phyloP scores from a whole-genome alignment of 2,329 filamentous ascomycete genomes.

The Alternaria dauci region DNA sequence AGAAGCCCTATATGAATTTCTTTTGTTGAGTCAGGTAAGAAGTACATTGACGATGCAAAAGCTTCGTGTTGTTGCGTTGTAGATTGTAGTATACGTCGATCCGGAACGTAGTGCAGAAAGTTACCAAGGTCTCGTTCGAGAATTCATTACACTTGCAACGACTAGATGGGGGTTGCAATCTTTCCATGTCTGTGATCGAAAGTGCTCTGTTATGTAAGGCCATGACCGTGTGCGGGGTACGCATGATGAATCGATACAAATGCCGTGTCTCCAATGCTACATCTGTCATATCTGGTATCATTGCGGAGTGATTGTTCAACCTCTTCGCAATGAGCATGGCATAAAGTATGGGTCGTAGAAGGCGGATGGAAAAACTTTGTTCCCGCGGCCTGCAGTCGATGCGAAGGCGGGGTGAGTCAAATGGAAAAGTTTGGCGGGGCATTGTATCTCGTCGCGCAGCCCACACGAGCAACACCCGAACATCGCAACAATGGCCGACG shows the following conservation, averaged over 20 bases:
- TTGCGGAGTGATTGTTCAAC: neutral
- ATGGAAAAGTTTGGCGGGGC: slow-evolving; percentile 31
- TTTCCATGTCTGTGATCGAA: neutral
- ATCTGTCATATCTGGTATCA: neutral
- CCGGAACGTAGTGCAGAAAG: neutral
- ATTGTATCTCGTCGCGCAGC: slow-evolving; percentile 25
- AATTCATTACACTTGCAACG: no score
- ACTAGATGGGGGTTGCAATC: no score
- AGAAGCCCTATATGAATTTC: neutral
- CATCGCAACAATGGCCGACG: slow-evolving; percentile 44
- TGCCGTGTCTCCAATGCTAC: neutral
- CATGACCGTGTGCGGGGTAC: neutral
- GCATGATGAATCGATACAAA: neutral
- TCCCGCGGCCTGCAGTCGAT: slow-evolving; percentile 13
- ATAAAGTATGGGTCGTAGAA: neutral
- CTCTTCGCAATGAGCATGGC: neutral
- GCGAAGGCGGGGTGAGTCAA: slow-evolving; percentile 29
- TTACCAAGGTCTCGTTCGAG: no score
- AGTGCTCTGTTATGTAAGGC: neutral
- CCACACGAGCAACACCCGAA: slow-evolving; percentile 28
- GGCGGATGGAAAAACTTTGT: slow-evolving; percentile 25
- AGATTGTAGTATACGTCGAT: neutral
- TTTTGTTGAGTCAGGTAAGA: neutral
- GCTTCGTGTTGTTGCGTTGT: neutral
- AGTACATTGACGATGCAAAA: neutral